Evolutionary conservation across 305 asterid genomes (phyloP).

Genomic region (Rubia tinctorum): DNA sequence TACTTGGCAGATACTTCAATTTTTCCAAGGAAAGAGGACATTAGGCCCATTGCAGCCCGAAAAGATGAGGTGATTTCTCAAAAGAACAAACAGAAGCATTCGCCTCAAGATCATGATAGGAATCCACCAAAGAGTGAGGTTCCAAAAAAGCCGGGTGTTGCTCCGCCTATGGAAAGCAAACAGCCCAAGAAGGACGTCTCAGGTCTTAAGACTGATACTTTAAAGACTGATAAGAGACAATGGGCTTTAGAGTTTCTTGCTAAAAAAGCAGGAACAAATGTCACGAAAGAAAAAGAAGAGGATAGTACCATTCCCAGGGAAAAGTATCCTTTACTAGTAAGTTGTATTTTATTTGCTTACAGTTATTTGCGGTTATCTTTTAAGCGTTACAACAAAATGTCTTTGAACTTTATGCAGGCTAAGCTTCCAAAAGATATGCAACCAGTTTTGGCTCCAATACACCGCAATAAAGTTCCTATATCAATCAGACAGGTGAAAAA

Average conservation of each 20-base stretch:
- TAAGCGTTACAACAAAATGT: conserved; percentile 19
- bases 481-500: conserved; percentile 80
- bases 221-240: conserved; percentile 73
- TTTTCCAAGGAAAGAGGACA: conserved; percentile 78
- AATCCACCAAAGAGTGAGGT: conserved; percentile 32
- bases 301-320: conserved; percentile 58
- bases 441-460: conserved; percentile 74
- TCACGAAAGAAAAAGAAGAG: conserved; percentile 51
- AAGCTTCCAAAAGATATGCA: conserved; percentile 92
- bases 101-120: conserved; percentile 26
- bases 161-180: conserved; percentile 35
- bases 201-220: conserved; percentile 35
- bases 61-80: conserved; percentile 31
- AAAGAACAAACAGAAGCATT: conserved; percentile 34
- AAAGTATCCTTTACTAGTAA: conserved; percentile 68
- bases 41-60: conserved; percentile 55
- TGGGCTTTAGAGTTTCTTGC: conserved; percentile 98
- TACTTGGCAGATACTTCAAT: conserved; percentile 92
- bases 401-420: conserved; percentile 51
- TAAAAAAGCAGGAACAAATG: conserved; percentile 68
- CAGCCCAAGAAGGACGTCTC: conserved; percentile 37
- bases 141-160: conserved; percentile 16
- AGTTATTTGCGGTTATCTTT: conserved; percentile 19
- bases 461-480: conserved; percentile 72
- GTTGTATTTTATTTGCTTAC: conserved; percentile 20